These are phyloP conservation scores for Phyllosticta citribraziliensis DNA, from an alignment of 2,329 filamentous ascomycete species.

Conservation along the genomic window DNA sequence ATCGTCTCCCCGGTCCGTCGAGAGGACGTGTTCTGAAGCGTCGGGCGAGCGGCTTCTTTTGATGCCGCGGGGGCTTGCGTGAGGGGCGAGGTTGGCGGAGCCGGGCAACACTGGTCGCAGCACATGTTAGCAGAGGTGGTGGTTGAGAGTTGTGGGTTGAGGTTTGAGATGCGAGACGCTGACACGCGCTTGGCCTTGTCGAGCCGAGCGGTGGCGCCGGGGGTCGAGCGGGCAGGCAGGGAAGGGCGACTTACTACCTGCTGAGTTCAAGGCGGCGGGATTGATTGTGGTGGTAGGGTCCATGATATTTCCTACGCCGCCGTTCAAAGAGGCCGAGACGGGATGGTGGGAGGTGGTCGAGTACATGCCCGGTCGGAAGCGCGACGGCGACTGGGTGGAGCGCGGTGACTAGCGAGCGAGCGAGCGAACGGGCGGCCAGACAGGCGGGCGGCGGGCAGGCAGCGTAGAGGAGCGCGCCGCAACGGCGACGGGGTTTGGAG, in stretches of 20 bases:
- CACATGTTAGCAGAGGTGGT: not conserved
- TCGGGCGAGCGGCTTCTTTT: slow-evolving; percentile 34
- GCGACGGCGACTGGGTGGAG: not conserved
- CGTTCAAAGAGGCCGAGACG: slow-evolving; percentile 29
- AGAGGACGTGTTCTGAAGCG: slow-evolving; percentile 22
- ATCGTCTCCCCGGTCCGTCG: slow-evolving; percentile 22
- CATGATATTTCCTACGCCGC: slow-evolving; percentile 31
- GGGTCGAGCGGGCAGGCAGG: not conserved
- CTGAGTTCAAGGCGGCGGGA: slow-evolving; percentile 28
- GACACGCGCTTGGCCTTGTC: slow-evolving; percentile 7
- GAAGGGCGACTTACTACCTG: slow-evolving; percentile 21
- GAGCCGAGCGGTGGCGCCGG: not conserved
- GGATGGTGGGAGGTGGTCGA: slow-evolving; percentile 27
- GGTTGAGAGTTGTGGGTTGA: not conserved
- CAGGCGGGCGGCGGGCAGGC: not conserved
- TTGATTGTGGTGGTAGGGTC: slow-evolving; percentile 33
- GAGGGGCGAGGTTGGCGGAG: slow-evolving; percentile 22
- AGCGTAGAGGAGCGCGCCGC: not conserved
- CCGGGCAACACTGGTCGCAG: slow-evolving; percentile 21
- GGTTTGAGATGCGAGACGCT: not conserved
- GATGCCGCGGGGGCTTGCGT: slow-evolving; percentile 26
- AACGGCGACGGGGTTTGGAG: slow-evolving; percentile 8
- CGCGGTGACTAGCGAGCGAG: not conserved
- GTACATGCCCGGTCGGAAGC: slow-evolving; percentile 22
- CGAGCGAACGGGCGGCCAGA: not conserved